phyloP scores from a whole-genome alignment of 805 yeast genomes.

The Ogataea trehaloabstinens region DNA sequence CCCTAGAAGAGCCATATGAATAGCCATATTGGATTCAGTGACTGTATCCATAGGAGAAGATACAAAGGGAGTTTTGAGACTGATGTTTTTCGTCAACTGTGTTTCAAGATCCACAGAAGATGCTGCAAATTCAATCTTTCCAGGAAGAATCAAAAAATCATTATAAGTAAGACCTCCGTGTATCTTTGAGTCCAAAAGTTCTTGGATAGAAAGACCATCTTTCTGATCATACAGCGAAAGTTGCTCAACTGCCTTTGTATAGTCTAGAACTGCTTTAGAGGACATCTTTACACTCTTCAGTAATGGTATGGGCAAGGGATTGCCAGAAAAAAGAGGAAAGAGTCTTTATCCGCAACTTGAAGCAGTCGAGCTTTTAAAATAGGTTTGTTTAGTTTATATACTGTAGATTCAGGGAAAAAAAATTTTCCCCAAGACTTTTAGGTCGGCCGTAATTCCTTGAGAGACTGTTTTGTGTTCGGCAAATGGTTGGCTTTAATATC shows the following conservation, averaged over 20 bases:
- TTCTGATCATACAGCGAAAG: constrained; percentile 62
- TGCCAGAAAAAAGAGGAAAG: constrained; percentile 23
- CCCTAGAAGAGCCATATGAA: constrained; percentile 96
- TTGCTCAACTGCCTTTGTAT: constrained; percentile 62
- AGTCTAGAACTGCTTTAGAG: constrained; percentile 31
- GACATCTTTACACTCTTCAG: constrained; percentile 5
- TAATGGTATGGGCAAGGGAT: constrained; percentile 19
- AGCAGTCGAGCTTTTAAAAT: constrained; percentile 1
- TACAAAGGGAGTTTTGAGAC: constrained; percentile 90
- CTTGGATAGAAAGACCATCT: constrained; percentile 83
- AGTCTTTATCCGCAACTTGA: too few relatives aligned
- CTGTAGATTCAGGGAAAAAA: too few relatives aligned
- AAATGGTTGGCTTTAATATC: too few relatives aligned
- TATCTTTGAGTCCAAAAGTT: constrained; percentile 82
- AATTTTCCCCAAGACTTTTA: too few relatives aligned
- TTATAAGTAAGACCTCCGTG: constrained; percentile 98
- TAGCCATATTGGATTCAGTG: constrained; percentile 96
- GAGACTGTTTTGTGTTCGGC: too few relatives aligned
- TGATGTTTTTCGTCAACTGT: constrained; percentile 85
- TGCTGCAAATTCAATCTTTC: constrained; percentile 88
- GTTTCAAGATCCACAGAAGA: constrained; percentile 75
- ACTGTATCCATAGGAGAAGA: constrained; percentile 99
- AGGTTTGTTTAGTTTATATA: too few relatives aligned
- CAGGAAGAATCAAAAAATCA: constrained; percentile 93
- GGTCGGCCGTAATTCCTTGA: too few relatives aligned